Conservation (phyloP, 2,329 filamentous ascomycete species). For the Onygena corvina region DNA sequence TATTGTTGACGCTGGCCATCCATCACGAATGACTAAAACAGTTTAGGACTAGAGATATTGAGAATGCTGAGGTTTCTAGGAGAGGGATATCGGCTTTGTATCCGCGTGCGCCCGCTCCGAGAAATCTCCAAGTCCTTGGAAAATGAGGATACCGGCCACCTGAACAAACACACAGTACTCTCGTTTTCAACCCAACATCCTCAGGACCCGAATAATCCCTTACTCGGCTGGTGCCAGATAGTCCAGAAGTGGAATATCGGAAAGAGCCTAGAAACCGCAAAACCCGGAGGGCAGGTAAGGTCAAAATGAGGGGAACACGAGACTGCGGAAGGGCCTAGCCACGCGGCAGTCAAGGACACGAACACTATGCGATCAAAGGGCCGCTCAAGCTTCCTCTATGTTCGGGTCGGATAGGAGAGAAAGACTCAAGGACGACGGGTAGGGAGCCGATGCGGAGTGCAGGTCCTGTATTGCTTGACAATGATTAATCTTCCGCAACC, state of each 20-base stretch:
- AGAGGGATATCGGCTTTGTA: not conserved
- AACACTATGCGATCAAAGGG: no score
- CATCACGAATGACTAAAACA: not conserved
- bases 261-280: not conserved
- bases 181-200: not conserved
- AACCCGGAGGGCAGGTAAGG: not conserved
- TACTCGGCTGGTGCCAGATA: no score
- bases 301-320: not conserved
- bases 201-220: not conserved
- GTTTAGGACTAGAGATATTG: not conserved
- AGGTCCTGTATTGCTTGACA: not conserved
- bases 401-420: not conserved
- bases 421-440: not conserved
- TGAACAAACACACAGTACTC: no score
- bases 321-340: not conserved
- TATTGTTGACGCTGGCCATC: constrained; percentile 8
- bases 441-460: not conserved
- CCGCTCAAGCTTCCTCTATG: no score
- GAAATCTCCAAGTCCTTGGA: no score
- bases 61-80: not conserved
- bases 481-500: not conserved
- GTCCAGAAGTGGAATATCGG: not conserved
- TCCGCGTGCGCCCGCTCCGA: not conserved
- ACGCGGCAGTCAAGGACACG: not conserved
- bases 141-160: no score